Evolutionary conservation across 805 yeast genomes (phyloP), one percentile per base, ranked within the genome.

Genomic region (Candida stauntonica): DNA sequence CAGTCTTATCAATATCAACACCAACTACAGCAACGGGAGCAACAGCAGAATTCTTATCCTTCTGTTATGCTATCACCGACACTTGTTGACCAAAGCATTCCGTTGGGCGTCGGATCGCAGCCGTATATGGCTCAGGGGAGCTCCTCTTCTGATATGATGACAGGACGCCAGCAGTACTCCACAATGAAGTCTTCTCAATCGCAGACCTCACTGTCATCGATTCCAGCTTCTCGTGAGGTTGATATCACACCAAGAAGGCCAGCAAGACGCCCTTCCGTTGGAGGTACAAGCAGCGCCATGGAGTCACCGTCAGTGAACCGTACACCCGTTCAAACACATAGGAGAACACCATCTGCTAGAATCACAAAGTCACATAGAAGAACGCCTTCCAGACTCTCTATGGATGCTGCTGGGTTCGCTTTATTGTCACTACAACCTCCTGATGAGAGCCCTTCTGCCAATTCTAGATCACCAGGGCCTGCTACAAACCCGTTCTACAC

Each of bases 401-500:
- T 41, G 5, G 45, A 41, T 38, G 45, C 45, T 4, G 20, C 45
- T 11, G 42, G 45, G 14, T 17, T 34, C 6, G 28, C 45, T 4
- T n/a, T 30, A 7, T 29, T 38, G n/a, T 30, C 41, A 8, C 26
- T 41, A 16, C 44, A 31, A 17, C 35, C 37, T n/a, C n/a, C n/a
- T 16, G 26, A 33, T 5, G 6, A 31, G 12, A n/a, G 23, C 14
- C n/a, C 39, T 3, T 16, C 29, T 3, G 12, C n/a, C 12, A 34
- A 31, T 3, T 17, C 29, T 2, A 34, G 36, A 26, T 32, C 43
- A 3, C 38, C 43, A 17, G 21, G 13, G 8, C 24, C 18, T 3
- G 42, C 37, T 6, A 39, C 35, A 2, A 41, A 41, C 17, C 45
- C 45, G 5, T 41, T 41, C 35, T 41, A 41, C n/a, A 41, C 36